phyloP scores from a whole-genome alignment of 2,329 filamentous ascomycete species.

The Ophiostoma sp. region DNA sequence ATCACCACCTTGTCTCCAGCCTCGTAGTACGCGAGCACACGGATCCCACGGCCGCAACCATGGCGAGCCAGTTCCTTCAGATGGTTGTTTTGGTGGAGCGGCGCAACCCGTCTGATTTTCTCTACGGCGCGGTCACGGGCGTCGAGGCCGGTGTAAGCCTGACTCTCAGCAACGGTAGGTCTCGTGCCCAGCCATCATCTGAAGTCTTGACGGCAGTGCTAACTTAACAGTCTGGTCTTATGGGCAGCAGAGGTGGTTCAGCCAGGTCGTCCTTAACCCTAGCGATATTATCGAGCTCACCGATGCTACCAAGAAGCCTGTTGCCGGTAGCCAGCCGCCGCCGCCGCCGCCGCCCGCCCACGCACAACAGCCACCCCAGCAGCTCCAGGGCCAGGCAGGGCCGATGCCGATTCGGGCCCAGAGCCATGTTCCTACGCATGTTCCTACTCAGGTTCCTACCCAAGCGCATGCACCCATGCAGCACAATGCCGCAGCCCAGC shows the following conservation, averaged over 20 bases:
- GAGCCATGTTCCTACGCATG: background rate
- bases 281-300: constrained; percentile 32
- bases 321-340: background rate
- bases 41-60: constrained; percentile 31
- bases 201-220: background rate
- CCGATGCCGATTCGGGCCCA: background rate
- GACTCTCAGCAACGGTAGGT: constrained; percentile 63
- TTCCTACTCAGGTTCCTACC: background rate
- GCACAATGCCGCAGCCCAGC: background rate
- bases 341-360: background rate
- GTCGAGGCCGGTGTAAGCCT: constrained; percentile 63
- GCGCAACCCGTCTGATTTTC: constrained; percentile 55
- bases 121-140: constrained; percentile 65
- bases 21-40: background rate
- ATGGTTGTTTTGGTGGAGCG: constrained; percentile 62
- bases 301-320: constrained; percentile 14
- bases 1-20: background rate
- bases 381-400: background rate
- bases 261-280: constrained; percentile 42
- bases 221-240: constrained; percentile 36
- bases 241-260: constrained; percentile 39
- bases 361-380: background rate
- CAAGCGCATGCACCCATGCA: background rate
- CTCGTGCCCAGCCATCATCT: background rate
- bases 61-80: constrained; percentile 67